Evolutionary conservation across 2,329 filamentous ascomycete species (phyloP).

Genomic region (Lasiodiplodia citricola): DNA sequence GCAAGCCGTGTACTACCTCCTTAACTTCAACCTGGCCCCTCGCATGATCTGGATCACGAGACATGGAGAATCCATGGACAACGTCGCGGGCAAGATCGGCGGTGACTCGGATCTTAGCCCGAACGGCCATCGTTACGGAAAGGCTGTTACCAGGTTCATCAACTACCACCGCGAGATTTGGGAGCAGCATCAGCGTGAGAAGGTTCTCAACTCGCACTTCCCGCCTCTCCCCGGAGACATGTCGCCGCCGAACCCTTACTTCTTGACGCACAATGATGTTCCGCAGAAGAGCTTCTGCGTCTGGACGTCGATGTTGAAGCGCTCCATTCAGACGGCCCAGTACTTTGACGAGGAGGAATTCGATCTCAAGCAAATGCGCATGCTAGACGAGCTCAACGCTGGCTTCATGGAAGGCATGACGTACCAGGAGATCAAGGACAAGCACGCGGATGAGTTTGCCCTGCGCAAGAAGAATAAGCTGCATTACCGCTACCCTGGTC

Average conservation of each 20-base stretch:
- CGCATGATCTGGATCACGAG: conserved; percentile 98
- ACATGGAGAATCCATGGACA: conserved; percentile 90
- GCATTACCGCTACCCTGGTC: conserved; percentile 93
- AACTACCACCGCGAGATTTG: conserved; percentile 79
- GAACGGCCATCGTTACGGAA: conserved; percentile 79
- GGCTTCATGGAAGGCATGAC: conserved; percentile 94
- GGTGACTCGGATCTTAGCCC: conserved; percentile 86
- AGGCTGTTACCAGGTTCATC: conserved; percentile 82
- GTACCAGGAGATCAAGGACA: conserved; percentile 84
- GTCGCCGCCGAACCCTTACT: conserved; percentile 92
- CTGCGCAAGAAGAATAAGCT: conserved; percentile 86
- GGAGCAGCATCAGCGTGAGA: conserved; percentile 81
- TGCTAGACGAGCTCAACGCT: conserved; percentile 95
- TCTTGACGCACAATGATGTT: conserved; percentile 51
- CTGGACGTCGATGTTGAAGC: conserved; percentile 96
- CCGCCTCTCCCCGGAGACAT: conserved; percentile 90
- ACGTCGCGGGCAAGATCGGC: conserved; percentile 84
- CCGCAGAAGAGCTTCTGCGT: conserved; percentile 93
- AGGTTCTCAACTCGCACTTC: conserved; percentile 76
- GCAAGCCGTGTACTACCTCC: conserved; percentile 90
- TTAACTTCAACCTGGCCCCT: conserved; percentile 95
- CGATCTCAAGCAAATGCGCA: conserved; percentile 95
- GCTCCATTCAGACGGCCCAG: conserved; percentile 84
- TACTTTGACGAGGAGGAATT: conserved; percentile 93
- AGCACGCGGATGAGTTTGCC: conserved; percentile 79